phyloP scores from a whole-genome alignment of 805 yeast genomes.

The Sugiyamaella qingdaonensis region DNA sequence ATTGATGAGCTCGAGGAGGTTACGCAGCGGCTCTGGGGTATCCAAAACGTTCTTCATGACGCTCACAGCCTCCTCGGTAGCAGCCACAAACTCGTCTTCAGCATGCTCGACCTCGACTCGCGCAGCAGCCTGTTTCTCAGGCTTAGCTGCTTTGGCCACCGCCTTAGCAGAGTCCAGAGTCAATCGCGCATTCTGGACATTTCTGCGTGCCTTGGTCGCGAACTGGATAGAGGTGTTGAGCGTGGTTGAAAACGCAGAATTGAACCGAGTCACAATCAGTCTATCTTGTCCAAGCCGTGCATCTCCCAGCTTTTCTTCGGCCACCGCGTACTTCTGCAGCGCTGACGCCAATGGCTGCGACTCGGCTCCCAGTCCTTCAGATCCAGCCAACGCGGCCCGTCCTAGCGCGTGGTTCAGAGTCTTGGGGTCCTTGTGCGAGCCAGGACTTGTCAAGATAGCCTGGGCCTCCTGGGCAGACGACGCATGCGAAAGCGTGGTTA shows the following conservation, averaged over 20 bases:
- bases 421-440: slow-evolving; percentile 58
- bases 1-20: slow-evolving; percentile 60
- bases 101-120: slow-evolving; percentile 75
- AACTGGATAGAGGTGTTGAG: slow-evolving; percentile 56
- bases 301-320: slow-evolving; percentile 72
- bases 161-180: slow-evolving; percentile 76
- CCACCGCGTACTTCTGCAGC: slow-evolving; percentile 61
- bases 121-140: slow-evolving; percentile 67
- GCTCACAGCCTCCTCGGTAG: slow-evolving; percentile 81
- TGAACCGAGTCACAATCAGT: slow-evolving; percentile 63
- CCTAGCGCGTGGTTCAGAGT: slow-evolving; percentile 79
- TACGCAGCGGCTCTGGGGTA: slow-evolving; percentile 62
- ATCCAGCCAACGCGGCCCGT: slow-evolving; percentile 62
- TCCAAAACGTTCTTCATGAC: slow-evolving; percentile 78
- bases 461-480: slow-evolving; percentile 80
- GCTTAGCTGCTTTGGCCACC: slow-evolving; percentile 45
- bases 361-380: slow-evolving; percentile 35
- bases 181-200: slow-evolving; percentile 73
- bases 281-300: slow-evolving; percentile 81
- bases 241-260: slow-evolving; percentile 59
- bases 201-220: slow-evolving; percentile 63
- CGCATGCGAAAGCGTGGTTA: slow-evolving; percentile 65
- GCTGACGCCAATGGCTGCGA: slow-evolving; percentile 54
- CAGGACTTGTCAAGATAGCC: slow-evolving; percentile 55
- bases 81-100: slow-evolving; percentile 86